Evolutionary conservation across 352 stramenopile species (phyloP).

Genomic region (Saprolegnia parasitica): DNA sequence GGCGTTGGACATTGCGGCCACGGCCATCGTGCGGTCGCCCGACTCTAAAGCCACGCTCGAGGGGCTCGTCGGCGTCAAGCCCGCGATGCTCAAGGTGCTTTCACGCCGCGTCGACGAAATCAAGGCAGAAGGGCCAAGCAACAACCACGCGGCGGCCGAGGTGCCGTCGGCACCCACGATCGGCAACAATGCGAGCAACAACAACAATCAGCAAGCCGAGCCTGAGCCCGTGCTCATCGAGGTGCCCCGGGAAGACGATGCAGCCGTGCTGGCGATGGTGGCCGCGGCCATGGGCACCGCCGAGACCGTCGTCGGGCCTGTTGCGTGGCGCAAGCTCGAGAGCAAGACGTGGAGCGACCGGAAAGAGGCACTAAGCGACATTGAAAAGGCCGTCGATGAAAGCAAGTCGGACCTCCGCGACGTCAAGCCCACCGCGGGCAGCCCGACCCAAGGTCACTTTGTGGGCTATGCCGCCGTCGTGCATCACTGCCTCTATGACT

Average conservation of each 20-base stretch:
- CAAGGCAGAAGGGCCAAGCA: conserved; percentile 34
- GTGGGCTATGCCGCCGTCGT: conserved; percentile 56
- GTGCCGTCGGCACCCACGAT: conserved; percentile 30
- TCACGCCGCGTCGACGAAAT: conserved; percentile 70
- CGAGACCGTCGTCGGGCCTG: conserved; percentile 50
- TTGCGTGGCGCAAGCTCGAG: conserved; percentile 69
- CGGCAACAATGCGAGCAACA: conserved; percentile 36
- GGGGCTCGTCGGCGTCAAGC: conserved; percentile 49
- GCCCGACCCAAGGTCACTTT: conserved; percentile 61
- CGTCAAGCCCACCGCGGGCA: conserved; percentile 49
- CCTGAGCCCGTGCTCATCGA: conserved; percentile 35
- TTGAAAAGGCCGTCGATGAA: conserved; percentile 64
- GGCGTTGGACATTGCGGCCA: conserved; percentile 62
- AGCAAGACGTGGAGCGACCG: conserved; percentile 81
- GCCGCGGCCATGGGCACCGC: conserved; percentile 40
- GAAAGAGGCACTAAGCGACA: conserved; percentile 69
- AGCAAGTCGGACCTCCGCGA: conserved; percentile 69
- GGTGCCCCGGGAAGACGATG: conserved; percentile 52
- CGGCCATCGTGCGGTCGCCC: conserved; percentile 40
- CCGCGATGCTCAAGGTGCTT: conserved; percentile 72
- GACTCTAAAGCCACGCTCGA: conserved; percentile 38
- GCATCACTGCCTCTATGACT: conserved; percentile 53
- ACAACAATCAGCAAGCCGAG: conserved; percentile 45
- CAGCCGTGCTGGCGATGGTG: conserved; percentile 40
- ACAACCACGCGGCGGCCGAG: conserved; percentile 29